Conservation (phyloP, 257 asterid genomes). For the Fraxinus anomala region DNA sequence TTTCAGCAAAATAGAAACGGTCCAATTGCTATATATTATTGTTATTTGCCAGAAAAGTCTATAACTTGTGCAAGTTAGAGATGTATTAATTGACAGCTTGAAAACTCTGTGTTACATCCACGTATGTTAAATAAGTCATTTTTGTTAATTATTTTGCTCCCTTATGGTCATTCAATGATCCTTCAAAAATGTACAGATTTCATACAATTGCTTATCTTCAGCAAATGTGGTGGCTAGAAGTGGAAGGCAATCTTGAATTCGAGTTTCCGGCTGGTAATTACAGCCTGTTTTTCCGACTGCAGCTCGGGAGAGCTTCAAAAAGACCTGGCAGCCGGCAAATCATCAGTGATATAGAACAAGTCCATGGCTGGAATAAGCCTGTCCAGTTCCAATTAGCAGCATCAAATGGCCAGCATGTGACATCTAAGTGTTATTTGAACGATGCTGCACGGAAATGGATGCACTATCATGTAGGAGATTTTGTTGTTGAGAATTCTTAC, state of each 20-base stretch:
- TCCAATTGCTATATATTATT: conserved; percentile 1
- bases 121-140: too few species aligned
- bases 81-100: background rate
- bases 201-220: conserved; percentile 50
- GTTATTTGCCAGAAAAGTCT: background rate
- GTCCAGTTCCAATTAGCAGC: conserved; percentile 48
- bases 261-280: conserved; percentile 57
- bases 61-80: background rate
- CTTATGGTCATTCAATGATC: background rate
- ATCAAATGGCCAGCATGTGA: conserved; percentile 36
- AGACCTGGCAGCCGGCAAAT: conserved; percentile 30
- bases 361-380: conserved; percentile 65
- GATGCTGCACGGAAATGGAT: conserved; percentile 46
- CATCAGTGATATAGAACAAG: conserved; percentile 24
- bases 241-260: conserved; percentile 48
- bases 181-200: conserved; percentile 35
- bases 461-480: conserved; percentile 56
- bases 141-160: background rate
- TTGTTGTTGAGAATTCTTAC: conserved; percentile 39
- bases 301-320: conserved; percentile 38
- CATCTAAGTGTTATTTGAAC: conserved; percentile 32
- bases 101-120: background rate
- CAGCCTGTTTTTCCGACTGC: conserved; percentile 54
- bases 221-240: conserved; percentile 70
- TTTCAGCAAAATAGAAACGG: background rate